Base-by-base conservation (phyloP, 495 filamentous ascomycete genomes). In the Lasiosphaeria miniovina region DNA sequence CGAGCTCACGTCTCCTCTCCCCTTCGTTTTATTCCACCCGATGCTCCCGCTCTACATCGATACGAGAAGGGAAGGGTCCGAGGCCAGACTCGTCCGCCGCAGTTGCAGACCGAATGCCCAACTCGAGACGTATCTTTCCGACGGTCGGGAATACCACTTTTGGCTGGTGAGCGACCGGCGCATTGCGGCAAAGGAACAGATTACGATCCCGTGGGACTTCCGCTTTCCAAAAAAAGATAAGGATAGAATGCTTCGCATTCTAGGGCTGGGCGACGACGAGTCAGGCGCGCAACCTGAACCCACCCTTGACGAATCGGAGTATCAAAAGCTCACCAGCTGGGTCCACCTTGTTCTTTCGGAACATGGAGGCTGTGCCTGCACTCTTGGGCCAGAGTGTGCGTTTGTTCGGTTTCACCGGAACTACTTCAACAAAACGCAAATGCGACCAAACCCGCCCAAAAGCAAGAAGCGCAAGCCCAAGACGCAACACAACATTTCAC, bases 31-130 rank as follows among this genome's bases (percentile, higher is more conserved):
- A 66, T 93, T 94, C 72, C 90, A 90, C 65, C 87, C 88, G 6
- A 80, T 83, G 50, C 82, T 93, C 15, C 90, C 93, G 0, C 81
- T 98, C 12, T 96, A 91, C 75, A 92, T 98, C 61, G 94, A 98
- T 71, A 90, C 90, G 4, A 84, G 94, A 35, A 81, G 80, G 59
- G 90, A 93, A 76, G 94, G 93, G 12, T 95, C 89, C 14, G 77
- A 84, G 14, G 85, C 92, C 51, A 88, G 94, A 35, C 97, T 91
- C 68, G 83, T 91, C 17, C 84, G 94, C 40, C 83, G 93, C 52
- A 97, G 94, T 65, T 98, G 94, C 72, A 84, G 80, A 52, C 89
- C 94, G 3, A 98, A 97, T 66, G 80, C 92, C 31, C 76, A 75
- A 6, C 80, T 98, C 72, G 91, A 90, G 58, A 93, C 91, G 0